Percentiles rank a stretch among this genome's conserved stretches.
phyloP scores from a whole-genome alignment of 176 grass and related monocot species.

The Luzula sylvatica region DNA sequence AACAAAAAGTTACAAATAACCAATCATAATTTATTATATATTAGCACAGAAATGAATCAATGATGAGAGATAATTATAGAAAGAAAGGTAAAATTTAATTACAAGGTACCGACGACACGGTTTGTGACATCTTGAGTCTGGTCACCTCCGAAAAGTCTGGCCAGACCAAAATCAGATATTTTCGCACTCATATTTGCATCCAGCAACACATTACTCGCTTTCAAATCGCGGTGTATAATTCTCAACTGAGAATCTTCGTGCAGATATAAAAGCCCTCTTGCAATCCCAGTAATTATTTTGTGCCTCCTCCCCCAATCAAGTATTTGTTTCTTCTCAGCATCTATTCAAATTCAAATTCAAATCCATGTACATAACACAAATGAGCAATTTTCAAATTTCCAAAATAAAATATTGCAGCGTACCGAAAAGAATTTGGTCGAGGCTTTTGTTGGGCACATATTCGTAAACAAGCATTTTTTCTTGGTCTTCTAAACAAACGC shows the following conservation, averaged over 20 bases:
- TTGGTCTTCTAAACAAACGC: conserved; percentile 19
- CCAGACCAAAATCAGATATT: conserved; percentile 40
- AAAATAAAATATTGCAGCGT: background rate
- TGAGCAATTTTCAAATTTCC: background rate
- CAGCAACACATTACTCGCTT: conserved; percentile 32
- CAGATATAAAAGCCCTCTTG: conserved; percentile 30
- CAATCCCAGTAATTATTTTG: conserved; percentile 23
- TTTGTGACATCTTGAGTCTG: conserved; percentile 6
- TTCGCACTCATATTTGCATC: conserved; percentile 23
- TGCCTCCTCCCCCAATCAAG: conserved; percentile 23
- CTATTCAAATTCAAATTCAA: background rate
- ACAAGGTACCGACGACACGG: conserved; percentile 25
- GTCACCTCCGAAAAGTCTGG: conserved; percentile 19
- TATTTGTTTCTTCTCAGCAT: background rate
- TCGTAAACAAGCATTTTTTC: conserved; percentile 28
- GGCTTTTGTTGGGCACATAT: conserved; percentile 30
- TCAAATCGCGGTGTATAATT: conserved; percentile 34
- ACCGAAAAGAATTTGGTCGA: conserved; percentile 24
- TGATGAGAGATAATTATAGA: background rate
- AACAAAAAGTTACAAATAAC: background rate
- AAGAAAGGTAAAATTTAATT: background rate
- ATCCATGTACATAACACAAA: background rate
- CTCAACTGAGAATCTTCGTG: conserved; percentile 35
- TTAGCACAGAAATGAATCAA: background rate
- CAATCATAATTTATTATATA: background rate